Evolutionary conservation across 164 flowering plant species (phyloP).

Genomic region (Houttuynia cordata): DNA sequence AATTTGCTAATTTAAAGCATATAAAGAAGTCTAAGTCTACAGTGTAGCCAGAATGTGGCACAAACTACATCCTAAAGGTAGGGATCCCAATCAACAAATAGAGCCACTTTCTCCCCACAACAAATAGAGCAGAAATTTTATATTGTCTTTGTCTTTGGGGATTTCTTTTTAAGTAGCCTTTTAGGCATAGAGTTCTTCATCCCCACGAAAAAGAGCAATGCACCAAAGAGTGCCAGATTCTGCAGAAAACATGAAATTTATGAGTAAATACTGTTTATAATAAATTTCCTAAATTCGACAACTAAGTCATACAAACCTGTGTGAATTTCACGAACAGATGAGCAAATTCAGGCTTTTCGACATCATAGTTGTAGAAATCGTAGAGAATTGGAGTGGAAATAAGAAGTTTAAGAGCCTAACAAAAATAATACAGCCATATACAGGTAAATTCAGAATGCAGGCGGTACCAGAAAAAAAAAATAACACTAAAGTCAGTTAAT

Average conservation of each 20-base stretch:
- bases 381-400: conserved; percentile 29
- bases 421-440: background rate
- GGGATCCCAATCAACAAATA: background rate
- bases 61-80: too few species aligned
- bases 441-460: background rate
- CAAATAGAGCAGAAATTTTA: conserved; percentile 2
- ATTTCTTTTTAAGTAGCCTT: conserved; percentile 4
- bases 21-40: background rate
- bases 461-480: background rate
- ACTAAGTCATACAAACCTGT: conserved; percentile 21
- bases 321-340: conserved; percentile 34
- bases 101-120: background rate
- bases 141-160: background rate
- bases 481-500: background rate
- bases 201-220: conserved; percentile 48
- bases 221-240: conserved; percentile 52
- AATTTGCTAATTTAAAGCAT: background rate
- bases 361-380: conserved; percentile 52
- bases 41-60: background rate
- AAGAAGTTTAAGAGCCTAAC: conserved; percentile 28
- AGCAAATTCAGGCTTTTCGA: conserved; percentile 27
- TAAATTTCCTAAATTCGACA: background rate
- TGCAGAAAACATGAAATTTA: conserved; percentile 9
- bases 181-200: conserved; percentile 47
- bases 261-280: background rate